Percentiles rank a stretch among this genome's conserved stretches.
phyloP scores from a whole-genome alignment of 2,329 filamentous ascomycete species.

The Penicillium sp. region DNA sequence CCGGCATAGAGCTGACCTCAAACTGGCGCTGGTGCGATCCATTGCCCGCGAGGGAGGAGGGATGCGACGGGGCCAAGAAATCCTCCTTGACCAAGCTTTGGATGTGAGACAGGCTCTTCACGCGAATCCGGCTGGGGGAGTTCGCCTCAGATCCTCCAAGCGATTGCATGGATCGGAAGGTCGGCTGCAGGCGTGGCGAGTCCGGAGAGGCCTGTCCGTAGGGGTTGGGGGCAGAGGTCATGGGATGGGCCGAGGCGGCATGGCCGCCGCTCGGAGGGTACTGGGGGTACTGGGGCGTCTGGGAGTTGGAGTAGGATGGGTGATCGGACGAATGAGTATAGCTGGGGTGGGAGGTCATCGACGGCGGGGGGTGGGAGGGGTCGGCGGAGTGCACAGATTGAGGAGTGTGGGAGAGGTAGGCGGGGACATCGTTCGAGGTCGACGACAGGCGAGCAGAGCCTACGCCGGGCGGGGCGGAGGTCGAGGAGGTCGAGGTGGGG shows the following conservation, averaged over 20 bases:
- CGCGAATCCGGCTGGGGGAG: constrained; percentile 65
- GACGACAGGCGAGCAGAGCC: constrained; percentile 34
- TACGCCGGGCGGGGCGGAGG: constrained; percentile 36
- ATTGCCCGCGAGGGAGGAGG: constrained; percentile 42
- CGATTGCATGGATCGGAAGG: constrained; percentile 45
- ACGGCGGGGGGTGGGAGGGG: constrained; percentile 29
- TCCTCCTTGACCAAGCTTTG: constrained; percentile 83
- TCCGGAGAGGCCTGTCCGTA: constrained; percentile 41
- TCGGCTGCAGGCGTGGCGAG: constrained; percentile 47
- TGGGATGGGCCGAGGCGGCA: constrained; percentile 24
- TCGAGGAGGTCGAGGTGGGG: constrained; percentile 38
- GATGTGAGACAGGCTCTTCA: constrained; percentile 87
- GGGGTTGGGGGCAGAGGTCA: constrained; percentile 27
- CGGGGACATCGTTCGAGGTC: constrained; percentile 35
- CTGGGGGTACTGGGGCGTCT: constrained; percentile 23
- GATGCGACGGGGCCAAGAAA: constrained; percentile 56
- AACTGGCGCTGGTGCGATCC: constrained; percentile 63
- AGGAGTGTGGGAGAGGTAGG: constrained; percentile 35
- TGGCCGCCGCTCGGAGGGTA: too few relatives aligned
- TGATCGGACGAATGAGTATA: constrained; percentile 25
- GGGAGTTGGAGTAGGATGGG: constrained; percentile 15
- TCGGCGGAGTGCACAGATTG: constrained; percentile 27
- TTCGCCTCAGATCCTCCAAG: constrained; percentile 42
- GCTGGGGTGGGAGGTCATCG: constrained; percentile 52
- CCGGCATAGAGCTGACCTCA: constrained; percentile 97